Conservation (phyloP, 169 alveolate species). For the Plasmodium vivax region DNA sequence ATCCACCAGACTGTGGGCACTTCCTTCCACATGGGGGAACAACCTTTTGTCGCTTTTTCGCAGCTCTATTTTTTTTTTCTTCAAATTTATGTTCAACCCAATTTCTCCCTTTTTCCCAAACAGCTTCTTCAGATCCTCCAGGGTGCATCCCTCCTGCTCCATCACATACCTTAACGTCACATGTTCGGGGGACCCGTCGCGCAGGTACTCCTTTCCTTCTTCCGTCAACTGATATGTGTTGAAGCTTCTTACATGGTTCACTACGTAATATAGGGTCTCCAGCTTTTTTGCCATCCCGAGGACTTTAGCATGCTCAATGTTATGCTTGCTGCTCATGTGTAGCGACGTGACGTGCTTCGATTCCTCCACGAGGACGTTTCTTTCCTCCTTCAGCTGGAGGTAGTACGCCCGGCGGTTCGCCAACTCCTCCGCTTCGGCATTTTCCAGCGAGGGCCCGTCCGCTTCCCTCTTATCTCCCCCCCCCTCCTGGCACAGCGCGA, state of each 20-base stretch:
- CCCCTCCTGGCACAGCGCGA: slow-evolving; percentile 1
- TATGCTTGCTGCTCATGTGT: slow-evolving; percentile 64
- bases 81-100: slow-evolving; percentile 36
- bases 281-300: slow-evolving; percentile 84
- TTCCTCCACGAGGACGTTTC: neutral
- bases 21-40: slow-evolving; percentile 14
- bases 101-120: slow-evolving; percentile 37
- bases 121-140: neutral
- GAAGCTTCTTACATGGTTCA: slow-evolving; percentile 77
- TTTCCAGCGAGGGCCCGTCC: neutral
- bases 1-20: slow-evolving; percentile 60
- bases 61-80: slow-evolving; percentile 8
- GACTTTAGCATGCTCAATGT: slow-evolving; percentile 82
- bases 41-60: slow-evolving; percentile 47
- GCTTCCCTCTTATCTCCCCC: neutral
- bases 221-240: slow-evolving; percentile 77
- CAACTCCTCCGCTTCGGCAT: neutral
- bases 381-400: slow-evolving; percentile 6
- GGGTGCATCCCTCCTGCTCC: slow-evolving; percentile 24
- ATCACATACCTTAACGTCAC: slow-evolving; percentile 76
- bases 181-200: slow-evolving; percentile 85
- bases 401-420: neutral
- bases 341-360: slow-evolving; percentile 55
- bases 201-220: slow-evolving; percentile 82
- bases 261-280: slow-evolving; percentile 82